Percentiles rank a stretch among this genome's conserved stretches.
Conservation (phyloP, 306 rosid species). For the Crotalaria pallida region DNA sequence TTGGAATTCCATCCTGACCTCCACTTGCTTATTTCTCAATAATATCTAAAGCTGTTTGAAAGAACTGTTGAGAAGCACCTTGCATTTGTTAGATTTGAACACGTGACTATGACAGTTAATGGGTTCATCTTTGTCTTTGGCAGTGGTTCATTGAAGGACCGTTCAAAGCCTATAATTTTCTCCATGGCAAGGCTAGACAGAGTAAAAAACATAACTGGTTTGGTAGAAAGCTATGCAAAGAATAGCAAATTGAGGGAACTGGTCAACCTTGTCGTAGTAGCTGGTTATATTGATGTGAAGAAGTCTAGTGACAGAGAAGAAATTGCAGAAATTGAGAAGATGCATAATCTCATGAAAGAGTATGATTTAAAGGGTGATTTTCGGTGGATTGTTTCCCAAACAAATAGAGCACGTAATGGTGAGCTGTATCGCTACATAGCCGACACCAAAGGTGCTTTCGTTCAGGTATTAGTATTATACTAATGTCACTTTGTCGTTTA, state of each 20-base stretch:
- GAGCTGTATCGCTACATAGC: conserved; percentile 92
- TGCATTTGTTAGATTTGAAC: neutral
- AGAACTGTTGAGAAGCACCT: neutral
- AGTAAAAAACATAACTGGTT: conserved; percentile 77
- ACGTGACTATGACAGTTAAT: neutral
- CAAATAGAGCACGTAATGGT: conserved; percentile 86
- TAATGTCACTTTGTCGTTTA: neutral
- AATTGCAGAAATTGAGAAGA: conserved; percentile 84
- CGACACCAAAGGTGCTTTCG: conserved; percentile 76
- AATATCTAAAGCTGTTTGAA: neutral
- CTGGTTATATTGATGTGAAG: conserved; percentile 72
- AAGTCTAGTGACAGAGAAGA: conserved; percentile 89
- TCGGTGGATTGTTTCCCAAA: conserved; percentile 87
- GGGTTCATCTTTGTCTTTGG: conserved; percentile 20
- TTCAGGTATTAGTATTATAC: conserved; percentile 69
- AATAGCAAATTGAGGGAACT: conserved; percentile 68
- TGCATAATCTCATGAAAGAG: conserved; percentile 61
- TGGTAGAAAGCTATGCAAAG: conserved; percentile 81
- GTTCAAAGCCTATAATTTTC: conserved; percentile 79
- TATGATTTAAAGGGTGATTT: conserved; percentile 61
- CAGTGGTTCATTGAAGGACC: conserved; percentile 68
- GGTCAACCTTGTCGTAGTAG: conserved; percentile 78
- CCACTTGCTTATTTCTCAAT: neutral
- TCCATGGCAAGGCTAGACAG: conserved; percentile 88
- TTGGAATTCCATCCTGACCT: neutral